Base-by-base conservation (phyloP, 2,329 filamentous ascomycete species). In the Coccinonectria pachysandricola region DNA sequence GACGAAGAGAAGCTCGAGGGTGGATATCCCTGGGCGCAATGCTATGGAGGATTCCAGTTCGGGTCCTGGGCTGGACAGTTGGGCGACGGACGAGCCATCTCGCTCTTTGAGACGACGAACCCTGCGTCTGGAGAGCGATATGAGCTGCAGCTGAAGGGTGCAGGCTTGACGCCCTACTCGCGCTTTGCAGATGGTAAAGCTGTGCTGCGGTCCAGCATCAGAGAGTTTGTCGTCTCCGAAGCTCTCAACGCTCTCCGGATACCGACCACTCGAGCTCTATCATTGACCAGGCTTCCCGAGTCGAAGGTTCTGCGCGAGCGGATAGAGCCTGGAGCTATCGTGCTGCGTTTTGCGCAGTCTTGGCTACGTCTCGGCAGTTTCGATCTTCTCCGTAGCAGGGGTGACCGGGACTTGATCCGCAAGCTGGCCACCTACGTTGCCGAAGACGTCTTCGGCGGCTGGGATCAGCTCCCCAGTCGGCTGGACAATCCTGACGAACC, bases 321-420 rank as follows among this genome's bases (percentile, higher is more conserved):
- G 4, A 56, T 81, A 3, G 91, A 98, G 53, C 86, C 88, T 0
- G 88, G 86, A 9, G 91, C 91, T 7, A 91, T 98, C 34, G 91
- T 98, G 8, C 71, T 84, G 15, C 75, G 91, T 8, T 95, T 95
- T 48, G 91, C 91, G 1, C 76, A 94, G 52, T 79, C 72, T 11
- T 98, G 91, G 91, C 57, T 98, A 23, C 71, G 91, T 13, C 75
- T 98, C 26, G 91, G 91, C n/a, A 96, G 80, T 12, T 98, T 98
- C 49, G 92, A 98, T 46, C 68, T 98, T n/a, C 68, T 87, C 7
- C 75, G 86, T 19, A 78, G 80, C 4, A 69, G 91, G 12, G 82
- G 83, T 16, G 86, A 98, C 41, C 67, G 87, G 12, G 66, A 65
- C 8, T 57, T 91, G 20, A 75, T 88, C 12, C 66, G 86, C 6